Percentiles rank a stretch among this genome's conserved stretches.
These are phyloP conservation scores for Diaporthe humulicola DNA, from an alignment of 2,329 filamentous ascomycete genomes.

Conservation along the genomic window DNA sequence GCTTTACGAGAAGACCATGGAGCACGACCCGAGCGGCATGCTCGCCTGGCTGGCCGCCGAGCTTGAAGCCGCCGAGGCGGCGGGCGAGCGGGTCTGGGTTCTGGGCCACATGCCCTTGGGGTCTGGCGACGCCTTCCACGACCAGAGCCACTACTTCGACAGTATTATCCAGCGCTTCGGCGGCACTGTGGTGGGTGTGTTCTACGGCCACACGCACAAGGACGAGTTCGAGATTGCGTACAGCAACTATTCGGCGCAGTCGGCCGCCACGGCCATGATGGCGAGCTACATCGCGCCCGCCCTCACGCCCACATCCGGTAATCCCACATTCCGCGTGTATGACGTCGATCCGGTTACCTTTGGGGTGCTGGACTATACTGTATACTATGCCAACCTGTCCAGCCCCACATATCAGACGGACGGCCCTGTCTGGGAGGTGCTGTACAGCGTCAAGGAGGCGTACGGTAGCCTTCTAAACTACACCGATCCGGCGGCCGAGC, in stretches of 20 bases:
- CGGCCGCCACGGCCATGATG: conserved; percentile 58
- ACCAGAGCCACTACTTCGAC: conserved; percentile 62
- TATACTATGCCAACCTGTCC: conserved; percentile 67
- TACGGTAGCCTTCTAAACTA: conserved; percentile 63
- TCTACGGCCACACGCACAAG: conserved; percentile 68
- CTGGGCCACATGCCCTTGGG: conserved; percentile 70
- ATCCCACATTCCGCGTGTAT: conserved; percentile 71
- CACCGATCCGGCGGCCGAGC: conserved; percentile 53
- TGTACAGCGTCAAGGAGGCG: conserved; percentile 68
- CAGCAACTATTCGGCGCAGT: conserved; percentile 57
- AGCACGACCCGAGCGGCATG: conserved; percentile 64
- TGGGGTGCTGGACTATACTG: conserved; percentile 65
- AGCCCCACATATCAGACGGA: conserved; percentile 56
- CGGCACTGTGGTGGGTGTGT: conserved; percentile 66
- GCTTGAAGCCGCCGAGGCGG: conserved; percentile 65
- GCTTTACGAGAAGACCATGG: conserved; percentile 64
- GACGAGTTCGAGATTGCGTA: conserved; percentile 71
- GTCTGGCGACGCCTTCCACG: conserved; percentile 63
- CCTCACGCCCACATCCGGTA: conserved; percentile 67
- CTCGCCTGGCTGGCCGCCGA: conserved; percentile 67
- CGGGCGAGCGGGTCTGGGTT: conserved; percentile 67
- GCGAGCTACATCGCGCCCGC: conserved; percentile 68
- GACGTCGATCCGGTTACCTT: conserved; percentile 70
- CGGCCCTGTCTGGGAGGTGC: conserved; percentile 65
- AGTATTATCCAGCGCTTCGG: conserved; percentile 67